Evolutionary conservation across 257 asterid genomes (phyloP).

Genomic region (Solanum lycopersicoides): DNA sequence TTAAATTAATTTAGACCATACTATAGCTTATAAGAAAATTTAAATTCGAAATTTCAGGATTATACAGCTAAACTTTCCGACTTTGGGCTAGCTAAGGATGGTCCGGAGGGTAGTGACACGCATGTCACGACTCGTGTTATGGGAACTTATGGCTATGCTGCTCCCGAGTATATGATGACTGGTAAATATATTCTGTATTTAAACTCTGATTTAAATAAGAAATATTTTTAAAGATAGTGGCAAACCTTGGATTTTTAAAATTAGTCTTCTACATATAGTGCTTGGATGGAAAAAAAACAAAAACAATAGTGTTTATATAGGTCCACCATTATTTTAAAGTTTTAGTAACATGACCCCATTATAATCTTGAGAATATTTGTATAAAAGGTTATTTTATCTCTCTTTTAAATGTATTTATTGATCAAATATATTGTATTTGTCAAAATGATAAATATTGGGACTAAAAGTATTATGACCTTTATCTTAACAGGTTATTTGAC

Average conservation of each 20-base stretch:
- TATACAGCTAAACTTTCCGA: conserved; percentile 61
- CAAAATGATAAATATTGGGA: neutral
- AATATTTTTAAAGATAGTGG: accelerated
- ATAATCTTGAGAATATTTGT: neutral
- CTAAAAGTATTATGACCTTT: neutral
- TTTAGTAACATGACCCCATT: neutral
- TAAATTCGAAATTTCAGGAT: conserved; percentile 25
- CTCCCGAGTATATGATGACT: conserved; percentile 84
- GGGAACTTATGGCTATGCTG: conserved; percentile 95
- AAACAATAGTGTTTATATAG: neutral
- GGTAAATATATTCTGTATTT: conserved; percentile 23
- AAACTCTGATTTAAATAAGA: neutral
- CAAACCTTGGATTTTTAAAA: neutral
- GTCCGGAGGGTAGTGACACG: conserved; percentile 67
- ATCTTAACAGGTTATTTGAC: conserved; percentile 54
- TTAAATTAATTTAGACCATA: neutral
- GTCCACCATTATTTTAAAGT: neutral
- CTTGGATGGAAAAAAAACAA: neutral
- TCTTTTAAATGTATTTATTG: neutral
- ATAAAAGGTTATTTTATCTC: neutral
- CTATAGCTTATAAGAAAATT: neutral
- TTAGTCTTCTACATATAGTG: neutral
- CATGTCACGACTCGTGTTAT: conserved; percentile 71
- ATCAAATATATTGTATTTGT: neutral
- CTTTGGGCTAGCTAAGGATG: conserved; percentile 82